A percentile compares a stretch with the other conserved stretches of the same genome.
Evolutionary conservation across 805 yeast species (phyloP).

Genomic region (Nakazawaea wyomingensis): DNA sequence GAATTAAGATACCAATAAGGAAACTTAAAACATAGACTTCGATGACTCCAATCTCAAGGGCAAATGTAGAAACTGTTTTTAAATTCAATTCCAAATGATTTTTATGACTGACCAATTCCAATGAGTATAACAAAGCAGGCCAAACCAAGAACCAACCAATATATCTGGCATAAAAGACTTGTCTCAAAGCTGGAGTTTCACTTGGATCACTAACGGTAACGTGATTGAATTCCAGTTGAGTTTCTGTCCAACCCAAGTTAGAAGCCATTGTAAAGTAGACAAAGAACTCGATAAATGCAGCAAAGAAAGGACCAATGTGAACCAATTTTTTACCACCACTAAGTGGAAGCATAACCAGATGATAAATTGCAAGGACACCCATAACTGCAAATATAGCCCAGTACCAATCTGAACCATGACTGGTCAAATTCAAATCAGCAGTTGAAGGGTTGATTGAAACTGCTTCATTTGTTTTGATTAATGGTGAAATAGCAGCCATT

Average conservation of each 20-base stretch:
- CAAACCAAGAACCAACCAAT: conserved; percentile 55
- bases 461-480: conserved; percentile 28
- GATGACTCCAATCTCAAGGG: conserved; percentile 37
- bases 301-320: conserved; percentile 37
- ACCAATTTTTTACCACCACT: conserved; percentile 29
- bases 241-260: conserved; percentile 49
- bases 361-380: conserved; percentile 26
- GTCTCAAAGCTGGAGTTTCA: conserved; percentile 33
- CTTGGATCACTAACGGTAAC: conserved; percentile 26
- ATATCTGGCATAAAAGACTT: conserved; percentile 50
- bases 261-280: conserved; percentile 54
- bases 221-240: conserved; percentile 44
- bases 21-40: conserved; percentile 48
- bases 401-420: conserved; percentile 61
- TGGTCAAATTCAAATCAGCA: conserved; percentile 47
- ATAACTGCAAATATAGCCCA: conserved; percentile 58
- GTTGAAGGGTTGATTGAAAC: conserved; percentile 36
- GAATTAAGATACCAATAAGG: conserved; percentile 51
- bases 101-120: conserved; percentile 26
- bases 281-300: conserved; percentile 37
- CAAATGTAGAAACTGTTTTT: conserved; percentile 30
- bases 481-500: conserved; percentile 8
- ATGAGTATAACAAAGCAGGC: conserved; percentile 36
- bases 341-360: conserved; percentile 23
- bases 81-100: conserved; percentile 27